Conservation (phyloP, 441 rosid genomes). For the Theobroma grandiflorum region DNA sequence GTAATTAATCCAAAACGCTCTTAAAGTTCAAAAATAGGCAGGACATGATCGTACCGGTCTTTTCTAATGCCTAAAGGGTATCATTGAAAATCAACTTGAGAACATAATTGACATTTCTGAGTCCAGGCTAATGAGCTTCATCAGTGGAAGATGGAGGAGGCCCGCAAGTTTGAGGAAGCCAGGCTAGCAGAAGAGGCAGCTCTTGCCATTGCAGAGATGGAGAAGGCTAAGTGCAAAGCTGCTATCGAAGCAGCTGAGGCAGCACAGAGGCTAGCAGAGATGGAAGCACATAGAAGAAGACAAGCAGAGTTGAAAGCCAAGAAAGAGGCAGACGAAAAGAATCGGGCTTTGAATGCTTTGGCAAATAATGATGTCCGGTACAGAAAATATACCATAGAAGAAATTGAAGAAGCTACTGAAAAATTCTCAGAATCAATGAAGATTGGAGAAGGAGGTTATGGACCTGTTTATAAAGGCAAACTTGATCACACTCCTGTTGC, state of each 20-base stretch:
- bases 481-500: slow-evolving; percentile 84
- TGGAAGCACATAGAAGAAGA: slow-evolving; percentile 66
- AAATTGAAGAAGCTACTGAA: slow-evolving; percentile 75
- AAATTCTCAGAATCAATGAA: slow-evolving; percentile 50
- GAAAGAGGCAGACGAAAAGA: slow-evolving; percentile 62
- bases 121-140: slow-evolving; percentile 70
- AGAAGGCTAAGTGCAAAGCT: slow-evolving; percentile 74
- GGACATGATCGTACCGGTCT: neutral
- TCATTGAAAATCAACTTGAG: neutral
- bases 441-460: slow-evolving; percentile 90
- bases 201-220: slow-evolving; percentile 69
- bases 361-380: slow-evolving; percentile 61
- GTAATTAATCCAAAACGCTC: neutral
- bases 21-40: neutral
- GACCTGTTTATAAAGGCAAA: slow-evolving; percentile 77
- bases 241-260: slow-evolving; percentile 78
- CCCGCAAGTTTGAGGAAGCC: slow-evolving; percentile 63
- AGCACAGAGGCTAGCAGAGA: slow-evolving; percentile 70
- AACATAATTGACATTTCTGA: neutral
- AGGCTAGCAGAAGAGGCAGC: slow-evolving; percentile 73
- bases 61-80: slow-evolving; percentile 10
- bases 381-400: slow-evolving; percentile 66
- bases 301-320: slow-evolving; percentile 65
- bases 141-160: slow-evolving; percentile 71
- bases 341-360: slow-evolving; percentile 65